Conservation (phyloP, 352 stramenopile genomes). For the Pythium monospermum region DNA sequence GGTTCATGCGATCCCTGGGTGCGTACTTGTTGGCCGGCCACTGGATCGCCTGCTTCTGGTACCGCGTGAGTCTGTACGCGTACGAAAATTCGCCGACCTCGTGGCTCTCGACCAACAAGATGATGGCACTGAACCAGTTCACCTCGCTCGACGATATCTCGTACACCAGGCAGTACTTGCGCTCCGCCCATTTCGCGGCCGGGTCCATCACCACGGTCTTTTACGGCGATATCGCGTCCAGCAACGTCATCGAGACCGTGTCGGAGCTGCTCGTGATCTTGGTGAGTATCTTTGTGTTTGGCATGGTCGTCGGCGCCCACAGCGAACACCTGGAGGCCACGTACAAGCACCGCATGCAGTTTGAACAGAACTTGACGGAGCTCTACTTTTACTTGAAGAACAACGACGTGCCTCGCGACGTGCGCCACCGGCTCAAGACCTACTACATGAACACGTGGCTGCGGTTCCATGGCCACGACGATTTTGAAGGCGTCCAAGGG, state of each 20-base stretch:
- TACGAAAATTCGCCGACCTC: conserved; percentile 5
- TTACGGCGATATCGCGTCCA: conserved; percentile 62
- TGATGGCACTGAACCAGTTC: conserved; percentile 45
- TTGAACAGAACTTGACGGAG: conserved; percentile 57
- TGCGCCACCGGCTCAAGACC: conserved; percentile 50
- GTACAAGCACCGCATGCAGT: conserved; percentile 50
- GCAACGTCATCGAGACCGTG: conserved; percentile 57
- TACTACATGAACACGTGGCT: conserved; percentile 62
- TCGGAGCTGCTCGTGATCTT: conserved; percentile 55
- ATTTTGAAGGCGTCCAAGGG: conserved; percentile 47
- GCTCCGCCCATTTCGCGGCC: conserved; percentile 64
- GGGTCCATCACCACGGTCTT: conserved; percentile 71
- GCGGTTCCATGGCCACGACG: conserved; percentile 57
- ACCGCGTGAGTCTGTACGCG: conserved; percentile 11
- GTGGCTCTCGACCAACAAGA: conserved; percentile 25
- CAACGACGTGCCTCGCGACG: conserved; percentile 42
- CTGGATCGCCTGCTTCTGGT: conserved; percentile 28
- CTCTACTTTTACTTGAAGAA: conserved; percentile 59
- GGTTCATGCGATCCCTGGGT: conserved; percentile 38
- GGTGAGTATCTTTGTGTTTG: conserved; percentile 62
- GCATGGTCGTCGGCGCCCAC: conserved; percentile 69
- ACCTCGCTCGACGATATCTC: conserved; percentile 29
- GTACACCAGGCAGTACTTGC: conserved; percentile 33
- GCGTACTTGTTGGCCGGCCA: conserved; percentile 23
- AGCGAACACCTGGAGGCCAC: conserved; percentile 73